Evolutionary conservation across 441 rosid genomes (phyloP).

Genomic region (Pelargonium myrrhifolium): DNA sequence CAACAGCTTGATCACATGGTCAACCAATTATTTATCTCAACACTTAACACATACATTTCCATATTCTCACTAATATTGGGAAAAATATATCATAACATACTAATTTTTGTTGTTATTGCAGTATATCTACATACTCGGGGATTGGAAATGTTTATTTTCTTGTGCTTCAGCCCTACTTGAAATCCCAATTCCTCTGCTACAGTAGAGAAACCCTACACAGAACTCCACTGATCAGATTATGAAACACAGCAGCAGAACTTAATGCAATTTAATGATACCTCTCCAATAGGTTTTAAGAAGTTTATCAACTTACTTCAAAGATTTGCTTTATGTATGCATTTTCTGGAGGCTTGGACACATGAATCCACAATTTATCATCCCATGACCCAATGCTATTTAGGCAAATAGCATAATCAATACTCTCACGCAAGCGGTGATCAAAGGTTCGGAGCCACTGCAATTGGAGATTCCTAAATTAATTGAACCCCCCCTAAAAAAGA

Average conservation of each 20-base stretch:
- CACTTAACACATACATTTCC: background rate
- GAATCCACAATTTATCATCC: slow-evolving; percentile 63
- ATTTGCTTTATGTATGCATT: slow-evolving; percentile 85
- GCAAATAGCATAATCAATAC: slow-evolving; percentile 95
- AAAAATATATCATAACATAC: background rate
- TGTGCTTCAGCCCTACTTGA: slow-evolving; percentile 78
- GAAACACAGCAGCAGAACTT: slow-evolving; percentile 20
- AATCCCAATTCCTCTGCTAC: slow-evolving; percentile 75
- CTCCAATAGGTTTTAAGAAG: background rate
- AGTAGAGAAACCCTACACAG: slow-evolving; percentile 64
- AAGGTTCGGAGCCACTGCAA: slow-evolving; percentile 93
- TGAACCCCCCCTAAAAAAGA: slow-evolving; percentile 6
- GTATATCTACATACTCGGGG: slow-evolving; percentile 66
- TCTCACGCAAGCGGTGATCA: slow-evolving; percentile 93
- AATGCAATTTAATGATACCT: background rate
- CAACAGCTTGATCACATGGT: slow-evolving; percentile 30
- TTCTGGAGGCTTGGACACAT: slow-evolving; percentile 95
- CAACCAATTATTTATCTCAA: background rate
- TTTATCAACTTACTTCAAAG: slow-evolving; percentile 53
- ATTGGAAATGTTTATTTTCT: slow-evolving; percentile 90
- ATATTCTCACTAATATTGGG: background rate
- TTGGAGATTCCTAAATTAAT: slow-evolving; percentile 18
- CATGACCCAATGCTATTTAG: slow-evolving; percentile 85
- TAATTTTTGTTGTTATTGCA: background rate
- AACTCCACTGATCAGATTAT: slow-evolving; percentile 20